These are phyloP conservation scores for Volvariella volvacea DNA, from an alignment of 1,284 basidiomycete species.

Conservation along the genomic window DNA sequence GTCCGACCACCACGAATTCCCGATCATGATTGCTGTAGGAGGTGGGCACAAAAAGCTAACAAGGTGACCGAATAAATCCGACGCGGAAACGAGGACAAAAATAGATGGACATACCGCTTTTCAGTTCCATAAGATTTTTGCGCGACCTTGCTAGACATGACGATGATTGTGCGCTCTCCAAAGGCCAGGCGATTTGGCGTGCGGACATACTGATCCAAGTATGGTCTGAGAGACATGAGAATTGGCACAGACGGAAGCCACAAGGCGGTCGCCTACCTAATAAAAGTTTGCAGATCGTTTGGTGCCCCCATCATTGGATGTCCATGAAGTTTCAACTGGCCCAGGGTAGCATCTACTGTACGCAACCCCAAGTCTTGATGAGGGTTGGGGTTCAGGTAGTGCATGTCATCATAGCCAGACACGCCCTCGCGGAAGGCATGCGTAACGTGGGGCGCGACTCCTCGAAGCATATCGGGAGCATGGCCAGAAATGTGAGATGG, in stretches of 20 bases:
- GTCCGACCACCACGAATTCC: slow-evolving; percentile 92
- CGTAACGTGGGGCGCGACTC: slow-evolving; percentile 63
- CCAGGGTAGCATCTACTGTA: slow-evolving; percentile 52
- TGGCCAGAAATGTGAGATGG: slow-evolving; percentile 38
- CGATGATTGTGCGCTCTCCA: slow-evolving; percentile 89
- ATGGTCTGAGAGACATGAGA: slow-evolving; percentile 44
- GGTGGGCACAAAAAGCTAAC: slow-evolving; percentile 87
- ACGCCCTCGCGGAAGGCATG: slow-evolving; percentile 48
- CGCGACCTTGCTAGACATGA: slow-evolving; percentile 94
- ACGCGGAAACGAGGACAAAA: slow-evolving; percentile 6
- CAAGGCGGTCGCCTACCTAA: slow-evolving; percentile 48
- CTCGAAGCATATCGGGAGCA: slow-evolving; percentile 48
- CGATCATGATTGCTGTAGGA: slow-evolving; percentile 91
- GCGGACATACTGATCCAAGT: slow-evolving; percentile 78
- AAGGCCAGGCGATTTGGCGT: slow-evolving; percentile 83
- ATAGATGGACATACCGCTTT: slow-evolving; percentile 57
- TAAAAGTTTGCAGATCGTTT: slow-evolving; percentile 72
- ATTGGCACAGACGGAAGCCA: slow-evolving; percentile 9
- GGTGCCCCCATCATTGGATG: slow-evolving; percentile 51
- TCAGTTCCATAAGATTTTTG: slow-evolving; percentile 97
- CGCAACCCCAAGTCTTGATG: slow-evolving; percentile 55
- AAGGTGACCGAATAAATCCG: slow-evolving; percentile 7
- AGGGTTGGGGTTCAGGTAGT: slow-evolving; percentile 45
- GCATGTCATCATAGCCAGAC: slow-evolving; percentile 49
- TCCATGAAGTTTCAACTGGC: slow-evolving; percentile 56